phyloP scores from a whole-genome alignment of 352 stramenopile genomes.

The Globisporangium polare region DNA sequence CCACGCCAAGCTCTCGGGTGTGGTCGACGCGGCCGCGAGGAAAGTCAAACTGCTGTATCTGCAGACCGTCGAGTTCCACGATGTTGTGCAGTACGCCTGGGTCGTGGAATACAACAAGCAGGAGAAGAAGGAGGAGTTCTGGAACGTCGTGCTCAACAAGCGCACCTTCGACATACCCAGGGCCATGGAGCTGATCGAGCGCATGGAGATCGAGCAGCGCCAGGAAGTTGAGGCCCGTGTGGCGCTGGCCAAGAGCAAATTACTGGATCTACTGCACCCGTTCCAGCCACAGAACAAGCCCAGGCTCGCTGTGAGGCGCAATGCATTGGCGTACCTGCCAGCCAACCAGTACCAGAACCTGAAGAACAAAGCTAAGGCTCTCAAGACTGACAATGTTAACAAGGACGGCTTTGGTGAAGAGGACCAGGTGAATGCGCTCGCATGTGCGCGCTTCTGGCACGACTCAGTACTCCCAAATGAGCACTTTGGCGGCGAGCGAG shows the following conservation, averaged over 20 bases:
- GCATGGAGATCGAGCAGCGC: slow-evolving; percentile 47
- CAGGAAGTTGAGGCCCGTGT: slow-evolving; percentile 53
- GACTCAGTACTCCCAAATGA: slow-evolving; percentile 32
- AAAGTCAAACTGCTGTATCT: slow-evolving; percentile 54
- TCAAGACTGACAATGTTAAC: background rate
- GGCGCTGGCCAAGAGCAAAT: slow-evolving; percentile 46
- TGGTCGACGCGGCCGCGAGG: slow-evolving; percentile 28
- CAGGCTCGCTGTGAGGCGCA: slow-evolving; percentile 32
- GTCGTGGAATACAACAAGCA: slow-evolving; percentile 59
- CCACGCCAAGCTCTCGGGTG: slow-evolving; percentile 27
- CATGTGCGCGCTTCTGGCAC: slow-evolving; percentile 59
- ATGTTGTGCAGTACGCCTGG: slow-evolving; percentile 67
- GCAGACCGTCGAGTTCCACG: slow-evolving; percentile 63
- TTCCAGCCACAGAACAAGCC: slow-evolving; percentile 47
- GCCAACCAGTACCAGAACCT: background rate
- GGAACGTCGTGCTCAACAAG: slow-evolving; percentile 74
- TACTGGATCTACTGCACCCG: slow-evolving; percentile 48
- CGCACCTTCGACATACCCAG: slow-evolving; percentile 45
- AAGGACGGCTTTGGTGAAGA: background rate
- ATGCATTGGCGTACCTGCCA: slow-evolving; percentile 36
- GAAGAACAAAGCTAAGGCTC: background rate
- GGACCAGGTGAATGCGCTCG: slow-evolving; percentile 31
- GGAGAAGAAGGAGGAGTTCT: slow-evolving; percentile 53
- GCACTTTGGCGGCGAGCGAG: slow-evolving; percentile 34
- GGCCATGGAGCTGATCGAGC: slow-evolving; percentile 53